Percentiles rank a stretch among this genome's conserved stretches.
Conservation (phyloP, 176 grass and related monocot genomes). For the Dendrocalamus sinicus region DNA sequence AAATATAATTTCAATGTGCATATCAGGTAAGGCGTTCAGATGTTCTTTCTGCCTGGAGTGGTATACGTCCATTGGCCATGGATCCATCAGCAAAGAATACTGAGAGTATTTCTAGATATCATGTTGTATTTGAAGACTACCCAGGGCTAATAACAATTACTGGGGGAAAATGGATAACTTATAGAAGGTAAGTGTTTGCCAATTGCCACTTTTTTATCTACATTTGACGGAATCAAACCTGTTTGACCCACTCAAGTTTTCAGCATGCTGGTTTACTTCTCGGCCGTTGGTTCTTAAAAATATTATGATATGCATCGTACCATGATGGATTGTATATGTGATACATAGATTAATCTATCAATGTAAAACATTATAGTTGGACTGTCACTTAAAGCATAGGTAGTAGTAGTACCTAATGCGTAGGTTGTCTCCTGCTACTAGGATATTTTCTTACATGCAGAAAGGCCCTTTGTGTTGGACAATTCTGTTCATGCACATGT, state of each 20-base stretch:
- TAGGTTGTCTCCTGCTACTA: not conserved
- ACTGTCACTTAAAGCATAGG: not conserved
- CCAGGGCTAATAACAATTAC: slow-evolving; percentile 97
- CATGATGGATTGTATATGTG: slow-evolving; percentile 12
- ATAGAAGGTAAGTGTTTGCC: slow-evolving; percentile 71
- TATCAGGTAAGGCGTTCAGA: slow-evolving; percentile 91
- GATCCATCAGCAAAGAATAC: slow-evolving; percentile 93
- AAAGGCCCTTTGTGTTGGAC: not conserved
- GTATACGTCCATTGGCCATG: slow-evolving; percentile 84
- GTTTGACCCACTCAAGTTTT: not conserved
- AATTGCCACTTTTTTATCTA: slow-evolving; percentile 24
- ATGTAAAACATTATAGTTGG: not conserved
- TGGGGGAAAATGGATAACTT: slow-evolving; percentile 98
- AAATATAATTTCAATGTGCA: slow-evolving; percentile 18
- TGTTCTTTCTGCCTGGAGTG: slow-evolving; percentile 98
- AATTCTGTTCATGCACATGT: slow-evolving; percentile 2
- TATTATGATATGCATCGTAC: not conserved
- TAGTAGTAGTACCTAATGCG: not conserved
- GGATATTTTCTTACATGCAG: not conserved
- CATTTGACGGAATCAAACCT: slow-evolving; percentile 2
- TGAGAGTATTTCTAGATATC: slow-evolving; percentile 96
- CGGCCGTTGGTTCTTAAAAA: not conserved
- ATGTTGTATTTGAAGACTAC: slow-evolving; percentile 85
- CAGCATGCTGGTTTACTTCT: not conserved
- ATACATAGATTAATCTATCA: not conserved